These are phyloP conservation scores for Clonostachys solani DNA, from an alignment of 2,329 filamentous ascomycete species.

Conservation along the genomic window DNA sequence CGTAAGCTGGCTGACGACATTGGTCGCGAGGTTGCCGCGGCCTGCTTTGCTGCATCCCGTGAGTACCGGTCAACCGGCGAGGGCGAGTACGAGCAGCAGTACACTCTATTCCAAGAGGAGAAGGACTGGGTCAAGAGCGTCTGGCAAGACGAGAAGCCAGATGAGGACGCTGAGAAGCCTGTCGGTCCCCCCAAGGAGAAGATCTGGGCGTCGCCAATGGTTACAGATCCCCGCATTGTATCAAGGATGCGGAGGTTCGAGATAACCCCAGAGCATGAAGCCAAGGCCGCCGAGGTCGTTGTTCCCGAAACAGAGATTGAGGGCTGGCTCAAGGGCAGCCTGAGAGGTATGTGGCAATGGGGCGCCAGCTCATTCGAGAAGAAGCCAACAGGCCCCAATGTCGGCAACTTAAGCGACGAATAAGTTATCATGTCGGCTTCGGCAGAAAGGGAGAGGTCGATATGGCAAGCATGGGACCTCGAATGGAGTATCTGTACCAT, in stretches of 20 bases:
- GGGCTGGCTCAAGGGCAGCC: slow-evolving; percentile 60
- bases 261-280: slow-evolving; percentile 65
- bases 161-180: slow-evolving; percentile 31
- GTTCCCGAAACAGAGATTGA: slow-evolving; percentile 66
- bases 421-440: slow-evolving; percentile 5
- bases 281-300: slow-evolving; percentile 55
- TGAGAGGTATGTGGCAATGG: slow-evolving; percentile 51
- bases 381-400: slow-evolving; percentile 33
- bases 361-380: slow-evolving; percentile 31
- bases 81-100: slow-evolving; percentile 36
- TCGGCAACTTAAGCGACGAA: slow-evolving; percentile 32
- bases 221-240: slow-evolving; percentile 71
- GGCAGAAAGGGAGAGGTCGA: no score
- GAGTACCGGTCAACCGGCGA: slow-evolving; percentile 40
- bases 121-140: slow-evolving; percentile 80
- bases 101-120: slow-evolving; percentile 67
- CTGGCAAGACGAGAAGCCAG: slow-evolving; percentile 48
- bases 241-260: slow-evolving; percentile 78
- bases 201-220: slow-evolving; percentile 72
- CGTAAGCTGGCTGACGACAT: slow-evolving; percentile 82
- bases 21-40: slow-evolving; percentile 81
- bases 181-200: slow-evolving; percentile 51
- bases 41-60: slow-evolving; percentile 62
- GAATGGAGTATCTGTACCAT: neutral
- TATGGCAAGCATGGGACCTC: no score